Evolutionary conservation across 202 grass and related monocot genomes (phyloP), one percentile per base, ranked within the genome.

Genomic region (Zoysia matrella): DNA sequence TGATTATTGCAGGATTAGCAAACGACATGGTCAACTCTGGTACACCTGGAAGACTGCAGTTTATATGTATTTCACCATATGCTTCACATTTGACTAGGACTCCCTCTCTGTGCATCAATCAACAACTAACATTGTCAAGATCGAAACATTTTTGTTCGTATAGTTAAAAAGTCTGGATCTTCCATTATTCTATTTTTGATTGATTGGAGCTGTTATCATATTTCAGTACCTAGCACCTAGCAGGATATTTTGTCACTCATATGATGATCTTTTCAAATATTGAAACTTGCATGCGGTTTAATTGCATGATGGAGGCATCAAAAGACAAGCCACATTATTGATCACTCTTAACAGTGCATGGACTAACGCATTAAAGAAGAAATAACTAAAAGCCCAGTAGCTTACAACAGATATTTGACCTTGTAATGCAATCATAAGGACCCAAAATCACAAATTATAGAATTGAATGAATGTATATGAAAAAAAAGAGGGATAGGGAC

Each of bases 21-120:
- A 98, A 98, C 65, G 92, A 95, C 66, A 98, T 82, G 16, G 83
- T 95, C 86, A 98, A 81, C 73, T 98, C 95, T 61, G 92, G 95
- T 85, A 98, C 86, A 60, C 92, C 92, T 15, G 95, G 88, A 76
- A 98, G 89, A 40, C 88, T 91, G 43, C 87, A 91, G 71, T 95
- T 93, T 56, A 98, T 86, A 89, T 90, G 90, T 82, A 98, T 91
- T 85, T 95, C 89, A 78, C 95, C 95, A 69, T 90, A 93, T 52
- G 88, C 87, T 86, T 98, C 82, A 78, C 95, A 98, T 82, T 94
- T 95, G 42, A 87, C 92, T 52, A 98, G 74, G 73, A 41, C 65
- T 3, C 95, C 92, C 78, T 95, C 87, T 67, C 95, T 94, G 84
- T 40, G 30, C 30, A 82, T 22, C 22, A 84, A 80, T 45, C 15